These are phyloP conservation scores for Fusarium graminum DNA, from an alignment of 2,329 filamentous ascomycete species.

Conservation along the genomic window DNA sequence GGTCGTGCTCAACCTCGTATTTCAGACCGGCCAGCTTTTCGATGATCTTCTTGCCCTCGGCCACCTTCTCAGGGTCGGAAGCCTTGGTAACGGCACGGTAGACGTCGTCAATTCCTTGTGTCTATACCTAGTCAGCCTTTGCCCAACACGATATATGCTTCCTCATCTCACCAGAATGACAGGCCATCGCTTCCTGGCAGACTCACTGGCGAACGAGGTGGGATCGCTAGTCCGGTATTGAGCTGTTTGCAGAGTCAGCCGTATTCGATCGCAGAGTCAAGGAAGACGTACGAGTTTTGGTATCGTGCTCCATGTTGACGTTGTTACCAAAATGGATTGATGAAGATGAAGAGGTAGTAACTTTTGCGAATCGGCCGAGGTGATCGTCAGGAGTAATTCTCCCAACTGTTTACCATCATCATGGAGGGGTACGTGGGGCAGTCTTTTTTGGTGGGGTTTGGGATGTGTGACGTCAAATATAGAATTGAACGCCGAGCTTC, in stretches of 20 bases:
- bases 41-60: conserved; percentile 89
- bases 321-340: not conserved
- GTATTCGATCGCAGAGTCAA: not conserved
- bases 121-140: conserved; percentile 64
- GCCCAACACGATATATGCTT: not conserved
- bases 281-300: conserved; percentile 73
- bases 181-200: conserved; percentile 90
- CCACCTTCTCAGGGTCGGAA: conserved; percentile 72
- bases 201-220: conserved; percentile 87
- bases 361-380: conserved; percentile 15
- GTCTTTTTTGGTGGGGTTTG: conserved; percentile 38
- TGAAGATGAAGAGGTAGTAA: not conserved
- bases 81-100: conserved; percentile 76
- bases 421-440: conserved; percentile 51
- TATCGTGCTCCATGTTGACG: conserved; percentile 76
- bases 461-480: conserved; percentile 48
- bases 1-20: conserved; percentile 94
- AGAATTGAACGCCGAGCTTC: conserved; percentile 16
- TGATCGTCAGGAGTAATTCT: conserved; percentile 25
- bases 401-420: conserved; percentile 18
- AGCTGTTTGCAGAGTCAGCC: conserved; percentile 62
- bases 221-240: conserved; percentile 84
- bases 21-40: conserved; percentile 85
- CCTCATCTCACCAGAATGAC: conserved; percentile 80
- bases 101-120: conserved; percentile 93